Base-by-base conservation (phyloP, 768 basidiomycete genomes). In the Paxillus ammoniavirescens region DNA sequence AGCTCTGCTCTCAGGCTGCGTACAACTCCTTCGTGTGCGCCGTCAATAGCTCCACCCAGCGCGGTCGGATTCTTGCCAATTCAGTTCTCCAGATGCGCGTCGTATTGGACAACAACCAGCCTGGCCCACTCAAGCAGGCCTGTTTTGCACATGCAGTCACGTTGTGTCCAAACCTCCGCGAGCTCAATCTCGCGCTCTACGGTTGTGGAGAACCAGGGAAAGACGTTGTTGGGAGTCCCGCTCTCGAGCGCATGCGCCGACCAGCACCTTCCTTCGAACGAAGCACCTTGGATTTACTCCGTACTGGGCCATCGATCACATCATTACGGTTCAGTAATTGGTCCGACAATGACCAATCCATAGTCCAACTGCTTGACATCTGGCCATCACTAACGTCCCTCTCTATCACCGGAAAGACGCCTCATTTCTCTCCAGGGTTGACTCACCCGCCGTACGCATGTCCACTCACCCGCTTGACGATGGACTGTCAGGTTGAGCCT, bases 21-120 rank as follows among this genome's bases (percentile, higher is more conserved):
- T 84, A 78, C 67, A 71, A 72, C 41, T 72, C 83, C 1, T 87
- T 91, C 68, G 65, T 70, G 42, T 63, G 61, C 15, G 81, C 87
- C 6, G 76, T 82, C 49, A 72, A 80, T 49, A 73, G 71, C 38
- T 64, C 74, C 33, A 77, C 78, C 1, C 63, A 65, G 9, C 81
- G 77, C 41, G 82, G 82, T 21, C 69, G 74, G 45, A 65, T 76
- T 46, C 77, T 86, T 42, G 77, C 75, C 23, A 77, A 80, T 61
- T 70, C 82, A 2, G 83, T 88, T 45, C 66, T 73, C 31, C 74
- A 75, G 13, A 71, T 90, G 65, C 75, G 74, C 23, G 79, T 81
- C 33, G 74, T 82, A 36, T 62, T 91, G 49, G 89, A 90, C 72
- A 75, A 80, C 63, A 87, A 85, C 61, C 85, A 90, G 55, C 87